Conservation (phyloP, 2,329 filamentous ascomycete species). For the Triangularia setosa region DNA sequence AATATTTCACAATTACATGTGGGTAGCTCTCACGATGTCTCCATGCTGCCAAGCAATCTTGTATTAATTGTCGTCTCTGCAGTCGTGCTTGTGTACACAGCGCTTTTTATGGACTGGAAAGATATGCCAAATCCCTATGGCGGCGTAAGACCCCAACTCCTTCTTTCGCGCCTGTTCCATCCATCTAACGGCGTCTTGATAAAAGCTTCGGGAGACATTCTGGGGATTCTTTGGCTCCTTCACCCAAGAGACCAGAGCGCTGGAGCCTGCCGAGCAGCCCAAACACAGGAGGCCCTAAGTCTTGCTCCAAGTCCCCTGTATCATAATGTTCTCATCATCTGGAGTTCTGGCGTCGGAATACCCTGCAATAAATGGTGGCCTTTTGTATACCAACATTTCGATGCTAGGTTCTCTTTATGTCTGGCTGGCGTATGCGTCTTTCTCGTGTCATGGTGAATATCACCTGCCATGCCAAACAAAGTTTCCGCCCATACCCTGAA, state of each 20-base stretch:
- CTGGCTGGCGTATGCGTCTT: conserved; percentile 1
- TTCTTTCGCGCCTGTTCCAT: background rate
- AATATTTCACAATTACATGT: conserved; percentile 58
- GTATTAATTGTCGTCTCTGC: conserved; percentile 6
- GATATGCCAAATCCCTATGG: conserved; percentile 46
- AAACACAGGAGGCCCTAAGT: background rate
- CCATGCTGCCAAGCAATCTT: conserved; percentile 11
- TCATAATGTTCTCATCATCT: conserved; percentile 18
- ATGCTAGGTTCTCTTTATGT: conserved; percentile 18
- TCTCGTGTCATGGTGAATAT: conserved; percentile 2
- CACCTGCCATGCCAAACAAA: conserved; percentile 50
- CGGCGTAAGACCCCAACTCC: conserved; percentile 36
- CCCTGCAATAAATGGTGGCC: conserved; percentile 22
- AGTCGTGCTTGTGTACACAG: conserved; percentile 53
- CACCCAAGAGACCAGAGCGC: conserved; percentile 23
- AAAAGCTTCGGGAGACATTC: conserved; percentile 39
- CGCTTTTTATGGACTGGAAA: conserved; percentile 60
- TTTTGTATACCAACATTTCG: background rate
- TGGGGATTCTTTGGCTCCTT: conserved; percentile 34
- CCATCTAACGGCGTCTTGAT: conserved; percentile 8
- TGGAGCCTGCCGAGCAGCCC: conserved; percentile 21
- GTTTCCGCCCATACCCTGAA: conserved; percentile 52
- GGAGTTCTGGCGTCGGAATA: conserved; percentile 33
- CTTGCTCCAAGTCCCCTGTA: conserved; percentile 17
- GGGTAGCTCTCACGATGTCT: conserved; percentile 24